These are phyloP conservation scores for Phialophora expanda DNA, from an alignment of 2,329 filamentous ascomycete species.

Conservation along the genomic window DNA sequence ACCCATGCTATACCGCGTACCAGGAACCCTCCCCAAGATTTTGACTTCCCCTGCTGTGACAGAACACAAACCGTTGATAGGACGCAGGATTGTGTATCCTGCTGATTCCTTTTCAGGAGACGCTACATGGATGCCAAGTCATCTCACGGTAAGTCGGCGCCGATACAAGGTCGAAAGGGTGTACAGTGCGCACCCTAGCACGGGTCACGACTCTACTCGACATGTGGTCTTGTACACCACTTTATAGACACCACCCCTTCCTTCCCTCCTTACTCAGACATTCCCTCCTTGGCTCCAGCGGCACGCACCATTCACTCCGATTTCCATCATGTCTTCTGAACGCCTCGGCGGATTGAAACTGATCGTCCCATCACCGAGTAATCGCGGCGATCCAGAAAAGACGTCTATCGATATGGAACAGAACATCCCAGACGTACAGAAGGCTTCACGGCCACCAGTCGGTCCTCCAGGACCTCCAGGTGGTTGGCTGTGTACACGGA, in stretches of 20 bases:
- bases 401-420: constrained; percentile 22
- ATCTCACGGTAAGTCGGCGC: constrained; percentile 28
- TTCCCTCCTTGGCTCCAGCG: not conserved
- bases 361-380: constrained; percentile 17
- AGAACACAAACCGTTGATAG: not conserved
- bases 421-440: constrained; percentile 4
- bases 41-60: not conserved
- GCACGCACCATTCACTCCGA: not conserved
- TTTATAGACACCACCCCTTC: constrained; percentile 10
- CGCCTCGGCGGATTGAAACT: constrained; percentile 14
- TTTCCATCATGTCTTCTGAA: constrained; percentile 7
- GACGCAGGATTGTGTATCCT: not conserved
- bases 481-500: constrained; percentile 33
- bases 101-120: not conserved
- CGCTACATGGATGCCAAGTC: constrained; percentile 9
- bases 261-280: not conserved
- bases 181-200: constrained; percentile 10
- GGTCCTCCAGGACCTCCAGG: constrained; percentile 33
- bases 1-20: not conserved
- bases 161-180: constrained; percentile 6
- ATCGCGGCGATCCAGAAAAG: not conserved
- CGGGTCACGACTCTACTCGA: not conserved
- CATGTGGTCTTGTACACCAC: constrained; percentile 26
- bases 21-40: not conserved
- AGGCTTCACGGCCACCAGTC: constrained; percentile 14